phyloP scores from a whole-genome alignment of 2,329 filamentous ascomycete genomes.

The Diplodia sapinea region DNA sequence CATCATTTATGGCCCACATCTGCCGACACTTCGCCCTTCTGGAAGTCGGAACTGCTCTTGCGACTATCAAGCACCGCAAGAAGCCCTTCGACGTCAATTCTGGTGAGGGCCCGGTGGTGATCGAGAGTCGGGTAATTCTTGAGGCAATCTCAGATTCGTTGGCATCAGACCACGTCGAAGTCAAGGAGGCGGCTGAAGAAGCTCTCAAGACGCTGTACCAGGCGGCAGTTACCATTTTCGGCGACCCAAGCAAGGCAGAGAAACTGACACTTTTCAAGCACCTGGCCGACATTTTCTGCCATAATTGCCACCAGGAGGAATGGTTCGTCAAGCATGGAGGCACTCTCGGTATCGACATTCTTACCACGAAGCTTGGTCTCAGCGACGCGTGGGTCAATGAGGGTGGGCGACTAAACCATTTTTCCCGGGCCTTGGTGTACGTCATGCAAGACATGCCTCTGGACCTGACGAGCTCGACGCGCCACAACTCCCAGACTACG shows the following conservation, averaged over 20 bases:
- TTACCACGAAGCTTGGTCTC: slow-evolving; percentile 83
- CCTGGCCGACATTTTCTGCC: slow-evolving; percentile 82
- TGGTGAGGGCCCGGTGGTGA: slow-evolving; percentile 83
- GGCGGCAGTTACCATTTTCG: slow-evolving; percentile 78
- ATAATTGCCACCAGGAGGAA: slow-evolving; percentile 95
- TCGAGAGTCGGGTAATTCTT: slow-evolving; percentile 85
- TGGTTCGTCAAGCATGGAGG: slow-evolving; percentile 98
- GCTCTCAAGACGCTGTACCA: slow-evolving; percentile 80
- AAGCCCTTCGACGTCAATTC: slow-evolving; percentile 83
- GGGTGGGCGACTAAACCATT: slow-evolving; percentile 74
- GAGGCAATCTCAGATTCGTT: slow-evolving; percentile 91
- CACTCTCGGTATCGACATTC: slow-evolving; percentile 83
- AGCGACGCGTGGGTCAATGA: slow-evolving; percentile 82
- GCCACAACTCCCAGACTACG: slow-evolving; percentile 80
- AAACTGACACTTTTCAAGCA: slow-evolving; percentile 84
- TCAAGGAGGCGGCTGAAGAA: slow-evolving; percentile 81
- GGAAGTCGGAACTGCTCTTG: slow-evolving; percentile 84
- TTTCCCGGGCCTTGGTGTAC: slow-evolving; percentile 89
- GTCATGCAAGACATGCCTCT: slow-evolving; percentile 98
- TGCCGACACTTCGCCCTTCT: slow-evolving; percentile 90
- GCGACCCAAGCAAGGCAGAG: slow-evolving; percentile 71
- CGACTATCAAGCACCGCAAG: slow-evolving; percentile 75
- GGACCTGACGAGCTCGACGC: slow-evolving; percentile 88
- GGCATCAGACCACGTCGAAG: slow-evolving; percentile 78
- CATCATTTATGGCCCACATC: slow-evolving; percentile 76